phyloP scores from a whole-genome alignment of 495 filamentous ascomycete species.

The Apodospora peruviana region DNA sequence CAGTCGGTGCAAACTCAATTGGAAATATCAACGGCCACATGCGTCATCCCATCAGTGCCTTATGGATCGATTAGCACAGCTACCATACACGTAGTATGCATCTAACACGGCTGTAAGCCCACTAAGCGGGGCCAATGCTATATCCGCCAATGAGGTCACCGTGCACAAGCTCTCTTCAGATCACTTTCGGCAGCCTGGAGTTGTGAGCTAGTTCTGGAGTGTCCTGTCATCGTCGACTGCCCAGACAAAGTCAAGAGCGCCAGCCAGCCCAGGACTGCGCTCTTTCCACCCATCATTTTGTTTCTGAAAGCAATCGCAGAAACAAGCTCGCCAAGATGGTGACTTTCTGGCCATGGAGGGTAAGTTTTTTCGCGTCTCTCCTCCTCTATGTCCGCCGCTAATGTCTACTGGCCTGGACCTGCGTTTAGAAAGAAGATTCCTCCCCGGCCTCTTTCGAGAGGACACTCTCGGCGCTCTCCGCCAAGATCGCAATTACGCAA shows the following conservation, averaged over 20 bases:
- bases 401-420: too few species aligned
- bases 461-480: conserved; percentile 70
- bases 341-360: conserved; percentile 61
- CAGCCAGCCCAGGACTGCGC: conserved; percentile 1
- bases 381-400: too few species aligned
- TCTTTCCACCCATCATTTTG: background rate
- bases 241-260: background rate
- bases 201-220: background rate
- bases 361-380: conserved; percentile 5
- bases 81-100: too few species aligned
- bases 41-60: too few species aligned
- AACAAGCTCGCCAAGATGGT: conserved; percentile 53
- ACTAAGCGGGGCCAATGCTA: too few species aligned
- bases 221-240: background rate
- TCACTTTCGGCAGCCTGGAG: background rate
- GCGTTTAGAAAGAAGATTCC: conserved; percentile 68
- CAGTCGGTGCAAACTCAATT: too few species aligned
- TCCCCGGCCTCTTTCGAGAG: conserved; percentile 93
- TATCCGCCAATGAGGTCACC: conserved; percentile 16
- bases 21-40: too few species aligned
- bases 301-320: background rate
- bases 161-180: conserved; percentile 1
- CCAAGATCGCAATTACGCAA: conserved; percentile 70
- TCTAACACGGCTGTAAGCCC: too few species aligned
- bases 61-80: too few species aligned